Evolutionary conservation across 352 stramenopile species (phyloP).

Genomic region (Pythium folliculosum): DNA sequence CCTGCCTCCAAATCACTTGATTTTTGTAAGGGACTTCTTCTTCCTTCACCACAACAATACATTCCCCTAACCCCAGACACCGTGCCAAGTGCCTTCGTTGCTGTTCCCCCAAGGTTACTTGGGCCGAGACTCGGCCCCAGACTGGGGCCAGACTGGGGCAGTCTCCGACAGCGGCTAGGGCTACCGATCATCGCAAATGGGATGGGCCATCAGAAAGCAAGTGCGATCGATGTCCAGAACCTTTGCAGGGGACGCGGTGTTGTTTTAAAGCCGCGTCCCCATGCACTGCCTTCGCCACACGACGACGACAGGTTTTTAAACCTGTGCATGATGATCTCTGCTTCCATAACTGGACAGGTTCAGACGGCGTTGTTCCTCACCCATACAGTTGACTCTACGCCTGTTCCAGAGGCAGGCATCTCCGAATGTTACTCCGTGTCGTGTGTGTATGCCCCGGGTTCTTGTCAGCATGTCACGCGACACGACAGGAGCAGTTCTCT

Average conservation of each 20-base stretch:
- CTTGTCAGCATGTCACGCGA: slow-evolving; percentile 7
- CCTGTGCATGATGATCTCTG: no score
- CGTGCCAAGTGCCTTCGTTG: not conserved
- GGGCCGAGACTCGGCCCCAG: no score
- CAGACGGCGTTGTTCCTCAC: no score
- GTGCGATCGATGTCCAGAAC: not conserved
- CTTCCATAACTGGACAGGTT: no score
- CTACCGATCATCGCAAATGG: not conserved
- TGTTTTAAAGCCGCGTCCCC: no score
- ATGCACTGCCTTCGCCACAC: no score
- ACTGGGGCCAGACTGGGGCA: no score
- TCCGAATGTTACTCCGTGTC: not conserved
- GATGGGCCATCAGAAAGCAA: slow-evolving; percentile 12
- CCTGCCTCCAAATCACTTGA: slow-evolving; percentile 9
- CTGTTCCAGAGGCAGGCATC: not conserved
- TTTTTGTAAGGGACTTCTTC: slow-evolving; percentile 30
- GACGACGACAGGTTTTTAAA: no score
- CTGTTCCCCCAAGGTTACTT: slow-evolving; percentile 4
- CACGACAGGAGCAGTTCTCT: not conserved
- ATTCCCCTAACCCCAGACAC: slow-evolving; percentile 15
- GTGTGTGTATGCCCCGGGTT: not conserved
- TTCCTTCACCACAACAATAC: slow-evolving; percentile 23
- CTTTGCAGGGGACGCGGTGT: no score
- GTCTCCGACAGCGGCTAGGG: slow-evolving; percentile 1
- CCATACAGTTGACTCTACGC: no score